phyloP scores from a whole-genome alignment of 345 rosid species.

The Eucalyptus polyanthemos region DNA sequence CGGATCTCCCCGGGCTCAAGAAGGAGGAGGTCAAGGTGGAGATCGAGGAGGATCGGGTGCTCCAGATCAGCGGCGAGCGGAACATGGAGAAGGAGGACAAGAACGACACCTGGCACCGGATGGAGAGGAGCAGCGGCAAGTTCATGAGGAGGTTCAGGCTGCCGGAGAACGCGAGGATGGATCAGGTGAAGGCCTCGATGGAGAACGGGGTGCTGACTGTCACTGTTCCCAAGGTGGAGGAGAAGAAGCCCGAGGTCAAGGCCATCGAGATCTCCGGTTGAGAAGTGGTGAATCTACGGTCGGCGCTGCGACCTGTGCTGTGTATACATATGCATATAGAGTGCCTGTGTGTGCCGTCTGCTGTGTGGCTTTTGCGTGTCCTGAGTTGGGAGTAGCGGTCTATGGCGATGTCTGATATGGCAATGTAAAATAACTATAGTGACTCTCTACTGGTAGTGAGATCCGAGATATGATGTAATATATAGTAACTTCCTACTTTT shows the following conservation, averaged over 20 bases:
- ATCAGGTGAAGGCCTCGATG: constrained; percentile 7
- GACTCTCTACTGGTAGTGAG: not conserved
- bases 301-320: not conserved
- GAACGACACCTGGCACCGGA: constrained; percentile 7
- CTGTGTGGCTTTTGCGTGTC: not conserved
- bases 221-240: constrained; percentile 6
- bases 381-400: not conserved
- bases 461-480: not conserved
- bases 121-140: constrained; percentile 14
- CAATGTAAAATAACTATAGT: not conserved
- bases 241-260: constrained; percentile 7
- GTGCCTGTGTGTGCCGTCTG: not conserved
- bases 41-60: constrained; percentile 11
- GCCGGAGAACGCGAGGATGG: constrained; percentile 7
- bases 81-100: constrained; percentile 16
- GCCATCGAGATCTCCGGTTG: constrained; percentile 1
- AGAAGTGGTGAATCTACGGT: not conserved
- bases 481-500: not conserved
- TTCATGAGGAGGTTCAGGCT: constrained; percentile 15
- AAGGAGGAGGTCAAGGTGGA: constrained; percentile 15
- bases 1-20: constrained; percentile 16
- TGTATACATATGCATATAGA: not conserved
- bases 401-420: not conserved
- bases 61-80: constrained; percentile 17
- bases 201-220: constrained; percentile 15